Conservation (phyloP, 2,329 filamentous ascomycete genomes). For the Incumbomyces lentus region DNA sequence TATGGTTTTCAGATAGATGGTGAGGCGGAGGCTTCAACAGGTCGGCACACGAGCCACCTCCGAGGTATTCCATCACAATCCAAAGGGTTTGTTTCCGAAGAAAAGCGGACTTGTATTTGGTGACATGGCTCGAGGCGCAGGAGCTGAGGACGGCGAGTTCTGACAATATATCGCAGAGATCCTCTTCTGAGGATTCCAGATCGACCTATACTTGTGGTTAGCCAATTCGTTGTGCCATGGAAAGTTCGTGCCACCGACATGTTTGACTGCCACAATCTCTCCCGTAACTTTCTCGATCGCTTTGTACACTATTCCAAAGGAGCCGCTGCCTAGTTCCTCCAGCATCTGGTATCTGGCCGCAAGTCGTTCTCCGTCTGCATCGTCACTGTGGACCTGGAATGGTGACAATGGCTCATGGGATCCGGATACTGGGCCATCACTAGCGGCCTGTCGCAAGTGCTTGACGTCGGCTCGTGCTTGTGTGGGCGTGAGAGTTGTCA, state of each 20-base stretch:
- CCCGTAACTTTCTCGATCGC: conserved; percentile 84
- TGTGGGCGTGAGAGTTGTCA: conserved; percentile 2
- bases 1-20: conserved; percentile 66
- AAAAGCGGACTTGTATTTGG: conserved; percentile 93
- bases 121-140: conserved; percentile 82
- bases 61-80: conserved; percentile 98
- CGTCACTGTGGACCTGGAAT: conserved; percentile 17
- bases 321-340: conserved; percentile 91
- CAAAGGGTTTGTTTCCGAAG: conserved; percentile 93
- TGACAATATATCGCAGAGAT: conserved; percentile 95
- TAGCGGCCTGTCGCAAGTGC: conserved; percentile 6
- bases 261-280: conserved; percentile 92
- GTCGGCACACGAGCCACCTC: conserved; percentile 89
- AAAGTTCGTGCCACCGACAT: conserved; percentile 49
- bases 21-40: conserved; percentile 46
- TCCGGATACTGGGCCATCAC: conserved; percentile 7
- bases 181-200: conserved; percentile 95
- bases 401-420: conserved; percentile 4
- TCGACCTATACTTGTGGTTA: conserved; percentile 59
- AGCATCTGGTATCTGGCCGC: conserved; percentile 82
- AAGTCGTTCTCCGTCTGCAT: conserved; percentile 17
- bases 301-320: conserved; percentile 95
- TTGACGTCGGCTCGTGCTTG: not conserved
- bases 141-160: conserved; percentile 93
- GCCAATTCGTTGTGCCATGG: not conserved